Conservation (phyloP, 2,329 filamentous ascomycete genomes). For the Sporothrix globosa region DNA sequence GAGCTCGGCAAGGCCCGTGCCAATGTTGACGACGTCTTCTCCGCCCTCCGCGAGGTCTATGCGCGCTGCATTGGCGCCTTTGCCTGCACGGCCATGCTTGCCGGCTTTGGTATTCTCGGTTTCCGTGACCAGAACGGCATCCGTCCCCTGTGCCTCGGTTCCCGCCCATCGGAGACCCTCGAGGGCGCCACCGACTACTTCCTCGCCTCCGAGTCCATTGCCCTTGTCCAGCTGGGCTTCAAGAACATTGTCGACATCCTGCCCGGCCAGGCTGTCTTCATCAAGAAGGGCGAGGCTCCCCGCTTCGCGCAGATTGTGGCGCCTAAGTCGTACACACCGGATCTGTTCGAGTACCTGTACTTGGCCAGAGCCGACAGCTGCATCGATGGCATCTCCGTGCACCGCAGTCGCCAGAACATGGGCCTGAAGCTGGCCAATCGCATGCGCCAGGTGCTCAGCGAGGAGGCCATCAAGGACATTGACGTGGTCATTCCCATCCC, state of each 20-base stretch:
- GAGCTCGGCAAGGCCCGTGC: constrained; percentile 84
- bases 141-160: constrained; percentile 78
- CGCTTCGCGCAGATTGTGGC: constrained; percentile 75
- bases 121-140: constrained; percentile 83
- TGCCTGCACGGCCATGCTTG: constrained; percentile 83
- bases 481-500: constrained; percentile 57
- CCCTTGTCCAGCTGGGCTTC: constrained; percentile 80
- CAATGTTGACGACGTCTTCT: constrained; percentile 79
- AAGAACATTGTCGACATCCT: constrained; percentile 73
- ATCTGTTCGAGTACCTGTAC: constrained; percentile 88
- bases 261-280: constrained; percentile 67
- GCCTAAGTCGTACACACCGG: constrained; percentile 72
- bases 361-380: constrained; percentile 79
- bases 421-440: constrained; percentile 77
- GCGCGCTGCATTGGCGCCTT: constrained; percentile 74
- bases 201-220: constrained; percentile 87
- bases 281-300: constrained; percentile 73
- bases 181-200: constrained; percentile 77
- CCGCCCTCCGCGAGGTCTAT: constrained; percentile 72
- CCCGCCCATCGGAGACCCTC: constrained; percentile 65
- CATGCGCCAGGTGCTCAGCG: constrained; percentile 68
- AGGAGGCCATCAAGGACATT: constrained; percentile 72
- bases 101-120: constrained; percentile 75
- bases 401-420: constrained; percentile 84
- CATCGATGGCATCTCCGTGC: constrained; percentile 87